Evolutionary conservation across 495 filamentous ascomycete species (phyloP), one percentile per base, ranked within the genome.

Genomic region (Saxophila tyrrhenica): DNA sequence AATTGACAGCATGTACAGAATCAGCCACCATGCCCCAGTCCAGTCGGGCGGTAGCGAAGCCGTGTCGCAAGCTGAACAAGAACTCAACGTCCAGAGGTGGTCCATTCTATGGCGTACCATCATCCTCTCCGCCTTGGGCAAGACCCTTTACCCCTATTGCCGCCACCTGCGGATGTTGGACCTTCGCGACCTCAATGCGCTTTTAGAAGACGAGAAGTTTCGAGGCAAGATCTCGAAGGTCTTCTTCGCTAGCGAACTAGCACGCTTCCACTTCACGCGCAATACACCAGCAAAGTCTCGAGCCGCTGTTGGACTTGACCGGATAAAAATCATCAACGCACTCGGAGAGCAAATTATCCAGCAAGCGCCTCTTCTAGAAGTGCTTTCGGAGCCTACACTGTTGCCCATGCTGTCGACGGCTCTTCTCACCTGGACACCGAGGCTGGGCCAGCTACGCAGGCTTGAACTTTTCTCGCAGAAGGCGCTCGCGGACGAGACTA

Each of bases 101-200:
- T 73, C 79, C 15, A 70, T 77, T 3, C 67, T 85, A 32, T 89
- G 86, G 86, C 74, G 77, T 32, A 82, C 82, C 7, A 76, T 89
- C 48, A 76, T 86, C 50, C 68, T 80, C 7, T 89, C 86, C 1
- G 80, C 80, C 55, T 50, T 84, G 25, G 77, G 73, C 11, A 66
- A 73, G 56, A 86, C 85, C 0, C 67, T 76, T 25, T 84, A 79
- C 55, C 83, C 83, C 0, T 89, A 91, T 59, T 83, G 78, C 60
- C 72, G 74, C 29, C 87, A 84, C 65, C 76, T 88, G 43, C 78
- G 78, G 25, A 63, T 71, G 21, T 67, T 91, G 24, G 76, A 83
- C 59, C 70, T 87, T 1, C 67, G 76, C 54, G 80, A 82, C 57
- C 70, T 89, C 2, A 58, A 69, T 35, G 62, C 77, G 20, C 72